Percentiles rank a stretch among this genome's conserved stretches.
Evolutionary conservation across 805 yeast species (phyloP).

Genomic region (Wickerhamiella parazyma): DNA sequence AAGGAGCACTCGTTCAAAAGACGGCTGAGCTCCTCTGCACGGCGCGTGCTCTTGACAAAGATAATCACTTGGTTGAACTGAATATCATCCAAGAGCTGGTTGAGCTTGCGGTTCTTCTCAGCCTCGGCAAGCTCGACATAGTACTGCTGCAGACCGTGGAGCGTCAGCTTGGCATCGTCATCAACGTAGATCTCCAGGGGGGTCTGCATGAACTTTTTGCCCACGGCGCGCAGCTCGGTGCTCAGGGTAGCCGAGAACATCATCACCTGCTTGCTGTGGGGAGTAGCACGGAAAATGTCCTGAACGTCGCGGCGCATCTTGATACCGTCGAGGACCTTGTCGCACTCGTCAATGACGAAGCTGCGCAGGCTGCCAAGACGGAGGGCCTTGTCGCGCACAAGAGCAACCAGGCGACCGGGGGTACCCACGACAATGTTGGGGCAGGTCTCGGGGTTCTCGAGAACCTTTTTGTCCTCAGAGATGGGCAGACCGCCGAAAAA

Average conservation of each 20-base stretch:
- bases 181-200: slow-evolving; percentile 96
- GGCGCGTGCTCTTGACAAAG: slow-evolving; percentile 78
- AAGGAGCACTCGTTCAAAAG: slow-evolving; percentile 82
- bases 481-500: slow-evolving; percentile 93
- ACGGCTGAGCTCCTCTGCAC: slow-evolving; percentile 86
- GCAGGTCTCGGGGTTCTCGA: slow-evolving; percentile 83
- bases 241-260: slow-evolving; percentile 96
- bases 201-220: slow-evolving; percentile 95
- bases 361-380: slow-evolving; percentile 82
- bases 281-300: slow-evolving; percentile 93
- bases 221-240: slow-evolving; percentile 86
- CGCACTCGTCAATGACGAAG: slow-evolving; percentile 96
- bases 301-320: slow-evolving; percentile 98
- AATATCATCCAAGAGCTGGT: slow-evolving; percentile 81
- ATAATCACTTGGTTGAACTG: slow-evolving; percentile 98
- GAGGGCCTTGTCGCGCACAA: slow-evolving; percentile 80
- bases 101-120: slow-evolving; percentile 84
- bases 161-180: slow-evolving; percentile 91
- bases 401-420: slow-evolving; percentile 93
- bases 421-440: slow-evolving; percentile 97
- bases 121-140: slow-evolving; percentile 78
- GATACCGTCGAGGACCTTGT: slow-evolving; percentile 79
- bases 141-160: slow-evolving; percentile 97
- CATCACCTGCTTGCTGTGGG: slow-evolving; percentile 98
- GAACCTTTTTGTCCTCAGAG: slow-evolving; percentile 68